Base-by-base conservation (phyloP, 805 yeast genomes). In the Yamadazyma sp. region DNA sequence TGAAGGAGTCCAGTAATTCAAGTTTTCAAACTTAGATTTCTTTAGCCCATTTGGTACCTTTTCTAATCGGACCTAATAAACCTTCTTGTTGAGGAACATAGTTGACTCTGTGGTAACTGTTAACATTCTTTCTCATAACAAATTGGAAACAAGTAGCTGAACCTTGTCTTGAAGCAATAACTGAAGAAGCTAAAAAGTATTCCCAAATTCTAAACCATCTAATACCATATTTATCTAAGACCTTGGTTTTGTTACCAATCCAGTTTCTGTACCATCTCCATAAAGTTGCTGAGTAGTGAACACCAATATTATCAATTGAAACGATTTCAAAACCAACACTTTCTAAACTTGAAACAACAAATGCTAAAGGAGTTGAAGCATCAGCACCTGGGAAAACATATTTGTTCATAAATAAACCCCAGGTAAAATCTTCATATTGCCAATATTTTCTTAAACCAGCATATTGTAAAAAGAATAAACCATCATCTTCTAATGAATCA, bases 311-410 rank as follows among this genome's bases (percentile, higher is more conserved):
- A 62, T 87, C 96, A 40, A 85, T 65, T 27, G 82, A 70, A 35
- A 80, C 88, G 48, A 86, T 77, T 69, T 87, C 96, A 56, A 87
- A 87, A 3, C 95, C 95, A 39, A 82, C 78, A 25, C 78, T 80
- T 69, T 87, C 96, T 56, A 87, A 75, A 43, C 75, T 69, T 44
- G 82, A 75, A 42, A 80, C 70, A 45, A 86, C 91, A 55, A 85
- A 88, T 41, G 86, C 86, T 50, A 88, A 75, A 24, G 96, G 96
- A 38, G 96, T 88, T 5, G 95, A 86, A 31, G 96, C 96, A 67
- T 87, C 96, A 34, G 96, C 96, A 65, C 96, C 96, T 28, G 96
- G 96, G 86, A 87, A 87, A 58, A 87, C 82, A 65, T 86, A 87
- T 72, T 86, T 87, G 78, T 88, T 87, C 96, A 87, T 88, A 65